A percentile compares a stretch with the other conserved stretches of the same genome.
Conservation (phyloP, 176 grass and related monocot genomes). For the Aegilops bicornis region DNA sequence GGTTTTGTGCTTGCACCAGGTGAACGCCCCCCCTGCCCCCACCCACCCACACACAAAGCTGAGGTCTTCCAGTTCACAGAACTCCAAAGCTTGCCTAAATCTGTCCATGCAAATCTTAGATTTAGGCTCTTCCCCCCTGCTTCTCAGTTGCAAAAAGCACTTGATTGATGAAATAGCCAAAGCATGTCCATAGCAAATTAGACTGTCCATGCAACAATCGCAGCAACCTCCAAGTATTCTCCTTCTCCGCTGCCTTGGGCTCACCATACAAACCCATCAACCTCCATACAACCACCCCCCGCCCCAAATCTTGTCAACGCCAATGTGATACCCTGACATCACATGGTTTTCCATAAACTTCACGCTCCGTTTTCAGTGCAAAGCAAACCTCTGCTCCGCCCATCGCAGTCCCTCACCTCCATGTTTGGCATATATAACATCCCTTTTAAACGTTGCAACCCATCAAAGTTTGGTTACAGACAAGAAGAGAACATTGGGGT, state of each 20-base stretch:
- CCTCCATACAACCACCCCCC: neutral
- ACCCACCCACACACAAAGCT: neutral
- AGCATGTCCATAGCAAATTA: neutral
- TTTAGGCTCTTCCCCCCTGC: neutral
- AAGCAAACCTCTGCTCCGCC: neutral
- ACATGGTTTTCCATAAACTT: neutral
- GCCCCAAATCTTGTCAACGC: neutral
- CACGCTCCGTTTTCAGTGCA: neutral
- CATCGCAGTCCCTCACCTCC: neutral
- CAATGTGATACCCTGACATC: neutral
- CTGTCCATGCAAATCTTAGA: neutral
- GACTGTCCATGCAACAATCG: neutral
- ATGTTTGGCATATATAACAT: neutral
- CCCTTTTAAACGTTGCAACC: neutral
- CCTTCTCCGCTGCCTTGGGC: neutral
- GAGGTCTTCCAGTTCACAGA: neutral
- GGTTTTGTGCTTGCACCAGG: neutral
- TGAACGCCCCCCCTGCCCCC: too few species aligned
- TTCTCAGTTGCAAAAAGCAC: neutral
- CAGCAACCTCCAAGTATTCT: neutral
- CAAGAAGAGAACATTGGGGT: neutral
- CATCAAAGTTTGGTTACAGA: neutral
- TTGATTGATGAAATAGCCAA: neutral
- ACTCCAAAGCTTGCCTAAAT: neutral
- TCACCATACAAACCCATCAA: neutral